Percentiles rank a stretch among this genome's conserved stretches.
Evolutionary conservation across 2,329 filamentous ascomycete genomes (phyloP).

Genomic region (Arthrobotrys conoides): DNA sequence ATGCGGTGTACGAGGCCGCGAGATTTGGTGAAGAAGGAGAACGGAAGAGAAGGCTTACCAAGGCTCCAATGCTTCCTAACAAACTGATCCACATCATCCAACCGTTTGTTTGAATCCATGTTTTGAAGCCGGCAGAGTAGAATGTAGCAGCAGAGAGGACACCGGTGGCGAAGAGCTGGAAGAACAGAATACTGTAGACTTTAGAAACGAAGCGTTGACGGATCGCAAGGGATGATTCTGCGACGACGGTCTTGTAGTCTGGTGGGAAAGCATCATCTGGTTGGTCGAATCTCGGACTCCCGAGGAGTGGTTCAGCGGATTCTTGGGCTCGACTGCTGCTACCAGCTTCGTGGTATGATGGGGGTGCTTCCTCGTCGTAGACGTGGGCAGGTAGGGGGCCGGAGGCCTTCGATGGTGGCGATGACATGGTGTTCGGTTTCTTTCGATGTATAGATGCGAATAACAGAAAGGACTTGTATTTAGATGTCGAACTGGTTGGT

Average conservation of each 20-base stretch:
- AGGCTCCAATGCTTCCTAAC: constrained; percentile 73
- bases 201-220: constrained; percentile 97
- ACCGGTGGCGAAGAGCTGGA: constrained; percentile 88
- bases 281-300: constrained; percentile 43
- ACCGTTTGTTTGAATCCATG: constrained; percentile 86
- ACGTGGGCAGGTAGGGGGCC: constrained; percentile 42
- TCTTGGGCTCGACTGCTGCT: constrained; percentile 51
- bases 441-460: not conserved
- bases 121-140: constrained; percentile 82
- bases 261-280: constrained; percentile 60
- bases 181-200: constrained; percentile 97
- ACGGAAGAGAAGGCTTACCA: constrained; percentile 67
- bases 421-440: constrained; percentile 28
- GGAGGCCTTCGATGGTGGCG: constrained; percentile 53
- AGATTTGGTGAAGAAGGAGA: constrained; percentile 6
- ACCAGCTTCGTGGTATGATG: constrained; percentile 51
- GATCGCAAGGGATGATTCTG: constrained; percentile 94
- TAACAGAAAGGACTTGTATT: not conserved
- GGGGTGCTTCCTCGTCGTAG: constrained; percentile 57
- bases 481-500: not conserved
- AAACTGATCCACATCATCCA: constrained; percentile 88
- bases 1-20: not conserved
- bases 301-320: constrained; percentile 55
- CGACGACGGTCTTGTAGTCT: constrained; percentile 90
- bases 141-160: constrained; percentile 87